These are phyloP conservation scores for Sarocladium strictum DNA, from an alignment of 2,329 filamentous ascomycete species.

Conservation along the genomic window DNA sequence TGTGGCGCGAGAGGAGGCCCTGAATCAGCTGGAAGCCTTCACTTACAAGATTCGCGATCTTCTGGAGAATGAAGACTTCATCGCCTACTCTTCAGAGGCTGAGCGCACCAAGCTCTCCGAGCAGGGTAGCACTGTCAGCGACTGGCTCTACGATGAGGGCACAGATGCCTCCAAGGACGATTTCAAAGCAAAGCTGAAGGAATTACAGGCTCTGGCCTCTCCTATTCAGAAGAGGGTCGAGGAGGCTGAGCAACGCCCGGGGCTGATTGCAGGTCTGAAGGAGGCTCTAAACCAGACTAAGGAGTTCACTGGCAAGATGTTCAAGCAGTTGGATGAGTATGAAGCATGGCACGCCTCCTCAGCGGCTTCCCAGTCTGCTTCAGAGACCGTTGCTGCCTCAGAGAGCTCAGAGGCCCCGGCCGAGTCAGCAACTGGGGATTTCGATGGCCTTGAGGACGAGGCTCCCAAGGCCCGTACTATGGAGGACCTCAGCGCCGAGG, in stretches of 20 bases:
- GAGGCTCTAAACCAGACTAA: constrained; percentile 66
- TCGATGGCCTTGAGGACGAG: constrained; percentile 77
- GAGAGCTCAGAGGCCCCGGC: constrained; percentile 36
- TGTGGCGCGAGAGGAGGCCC: constrained; percentile 70
- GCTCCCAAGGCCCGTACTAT: constrained; percentile 33
- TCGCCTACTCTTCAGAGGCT: constrained; percentile 61
- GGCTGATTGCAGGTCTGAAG: constrained; percentile 60
- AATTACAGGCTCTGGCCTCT: constrained; percentile 68
- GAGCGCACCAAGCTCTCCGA: constrained; percentile 62
- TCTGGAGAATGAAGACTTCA: constrained; percentile 70
- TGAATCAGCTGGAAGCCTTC: constrained; percentile 90
- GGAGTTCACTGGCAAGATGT: constrained; percentile 64
- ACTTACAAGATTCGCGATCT: constrained; percentile 86
- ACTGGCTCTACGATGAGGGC: constrained; percentile 90
- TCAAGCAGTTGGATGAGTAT: constrained; percentile 62
- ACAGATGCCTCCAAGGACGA: constrained; percentile 67
- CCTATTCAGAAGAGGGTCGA: constrained; percentile 71
- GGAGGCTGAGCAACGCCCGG: constrained; percentile 67
- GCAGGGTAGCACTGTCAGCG: constrained; percentile 63
- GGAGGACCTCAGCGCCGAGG: constrained; percentile 38
- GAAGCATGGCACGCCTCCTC: constrained; percentile 53
- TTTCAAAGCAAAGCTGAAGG: constrained; percentile 70
- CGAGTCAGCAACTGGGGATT: constrained; percentile 46
- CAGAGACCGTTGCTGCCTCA: constrained; percentile 30
- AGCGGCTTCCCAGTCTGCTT: constrained; percentile 44